These are phyloP conservation scores for Gautieria morchelliformis DNA, from an alignment of 768 basidiomycete genomes.

Conservation along the genomic window DNA sequence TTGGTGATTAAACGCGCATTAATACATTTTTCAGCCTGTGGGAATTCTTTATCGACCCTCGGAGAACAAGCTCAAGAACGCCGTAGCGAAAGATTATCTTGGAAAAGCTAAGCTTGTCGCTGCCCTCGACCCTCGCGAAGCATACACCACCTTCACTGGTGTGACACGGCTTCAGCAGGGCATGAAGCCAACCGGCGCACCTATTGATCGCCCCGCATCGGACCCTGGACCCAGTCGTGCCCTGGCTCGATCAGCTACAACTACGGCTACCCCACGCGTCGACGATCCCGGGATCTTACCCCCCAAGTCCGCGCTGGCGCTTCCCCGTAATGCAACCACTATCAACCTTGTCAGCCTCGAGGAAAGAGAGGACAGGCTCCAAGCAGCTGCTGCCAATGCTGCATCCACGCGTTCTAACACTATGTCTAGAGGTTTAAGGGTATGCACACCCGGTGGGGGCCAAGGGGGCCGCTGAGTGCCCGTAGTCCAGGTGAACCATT, in stretches of 20 bases:
- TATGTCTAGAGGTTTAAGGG: conserved; percentile 37
- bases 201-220: conserved; percentile 31
- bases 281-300: conserved; percentile 5
- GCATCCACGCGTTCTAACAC: conserved; percentile 21
- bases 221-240: conserved; percentile 11
- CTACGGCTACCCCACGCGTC: conserved; percentile 9
- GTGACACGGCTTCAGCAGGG: conserved; percentile 63
- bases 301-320: conserved; percentile 12
- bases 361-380: conserved; percentile 3
- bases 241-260: conserved; percentile 42
- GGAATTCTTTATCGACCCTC: conserved; percentile 86
- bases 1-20: not conserved
- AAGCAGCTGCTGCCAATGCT: not conserved
- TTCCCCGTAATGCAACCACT: conserved; percentile 55
- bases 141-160: conserved; percentile 75
- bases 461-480: not conserved
- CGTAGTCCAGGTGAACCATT: not conserved
- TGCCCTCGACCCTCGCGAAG: conserved; percentile 64
- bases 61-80: conserved; percentile 82
- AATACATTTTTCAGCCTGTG: conserved; percentile 47
- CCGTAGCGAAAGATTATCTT: conserved; percentile 78
- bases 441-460: conserved; percentile 27
- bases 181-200: conserved; percentile 53
- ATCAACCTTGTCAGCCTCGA: conserved; percentile 33
- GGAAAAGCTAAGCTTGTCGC: conserved; percentile 90